Evolutionary conservation across 2,329 filamentous ascomycete genomes (phyloP).

Genomic region (Rugonectria rugulosa): DNA sequence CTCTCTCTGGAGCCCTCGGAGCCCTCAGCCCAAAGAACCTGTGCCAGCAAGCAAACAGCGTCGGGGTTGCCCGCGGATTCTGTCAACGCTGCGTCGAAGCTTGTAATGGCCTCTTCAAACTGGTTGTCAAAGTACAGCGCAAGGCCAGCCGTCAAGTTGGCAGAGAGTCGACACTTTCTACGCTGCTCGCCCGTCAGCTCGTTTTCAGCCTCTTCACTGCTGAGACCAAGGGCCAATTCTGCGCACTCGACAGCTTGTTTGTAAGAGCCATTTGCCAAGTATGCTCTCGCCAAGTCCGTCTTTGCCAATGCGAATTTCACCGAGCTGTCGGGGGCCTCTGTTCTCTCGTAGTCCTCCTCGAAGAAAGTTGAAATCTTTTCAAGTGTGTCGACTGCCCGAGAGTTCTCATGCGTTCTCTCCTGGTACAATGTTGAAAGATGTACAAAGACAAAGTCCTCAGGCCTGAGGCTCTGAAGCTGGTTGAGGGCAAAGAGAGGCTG

Average conservation of each 20-base stretch:
- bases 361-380: constrained; percentile 71
- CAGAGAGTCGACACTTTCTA: constrained; percentile 77
- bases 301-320: constrained; percentile 83
- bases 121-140: constrained; percentile 76
- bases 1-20: constrained; percentile 75
- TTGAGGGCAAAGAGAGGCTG: constrained; percentile 89
- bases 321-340: constrained; percentile 78
- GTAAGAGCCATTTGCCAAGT: constrained; percentile 74
- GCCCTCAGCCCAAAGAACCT: constrained; percentile 93
- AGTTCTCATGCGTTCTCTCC: constrained; percentile 78
- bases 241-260: constrained; percentile 78
- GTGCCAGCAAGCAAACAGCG: constrained; percentile 84
- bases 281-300: constrained; percentile 84
- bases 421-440: constrained; percentile 84
- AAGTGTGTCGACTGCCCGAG: constrained; percentile 69
- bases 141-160: constrained; percentile 84
- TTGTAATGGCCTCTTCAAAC: constrained; percentile 74
- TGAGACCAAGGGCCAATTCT: constrained; percentile 80
- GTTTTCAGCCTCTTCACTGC: constrained; percentile 72
- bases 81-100: constrained; percentile 80
- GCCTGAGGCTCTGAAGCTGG: constrained; percentile 77
- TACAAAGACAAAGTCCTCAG: constrained; percentile 73
- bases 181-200: constrained; percentile 71
- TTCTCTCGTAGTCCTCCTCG: constrained; percentile 84
- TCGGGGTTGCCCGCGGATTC: constrained; percentile 82